Base-by-base conservation (phyloP, 1,284 basidiomycete species). In the Cryptococcus sp. region DNA sequence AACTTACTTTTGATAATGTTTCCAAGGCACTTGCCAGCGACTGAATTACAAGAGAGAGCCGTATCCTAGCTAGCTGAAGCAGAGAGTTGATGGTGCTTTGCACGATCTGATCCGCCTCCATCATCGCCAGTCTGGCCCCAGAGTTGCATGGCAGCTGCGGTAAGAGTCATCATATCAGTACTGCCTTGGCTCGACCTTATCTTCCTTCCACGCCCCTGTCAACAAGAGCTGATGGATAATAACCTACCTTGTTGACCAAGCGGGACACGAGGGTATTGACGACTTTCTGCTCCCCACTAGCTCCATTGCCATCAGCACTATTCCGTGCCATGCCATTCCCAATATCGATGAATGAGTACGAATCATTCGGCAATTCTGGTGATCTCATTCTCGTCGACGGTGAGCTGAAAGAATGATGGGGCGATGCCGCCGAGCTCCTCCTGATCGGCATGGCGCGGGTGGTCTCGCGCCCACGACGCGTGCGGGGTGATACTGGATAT, bases 91-190 rank as follows among this genome's bases (percentile, higher is more conserved):
- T 85, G 6, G 88, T 85, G 67, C 89, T 85, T 67, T 86, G 84
- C 0, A 88, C 84, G 2, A 88, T 85, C 41, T 82, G 80, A 75
- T 93, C 90, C 7, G 82, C 81, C 78, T 93, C 91, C 60, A 93
- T 80, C 45, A 85, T 83, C 65, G 86, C 85, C 49, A 93, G 75
- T 25, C 86, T 80, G 45, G 84, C 81, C 15, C 91, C 91, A 40
- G 91, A 92, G 78, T 90, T 85, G 70, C 86, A 88, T 57, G 91
- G 92, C n/a, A 94, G 83, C 91, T 94, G 62, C 6, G 15, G 8
- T 35, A 8, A 35, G 13, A 35, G 31, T 8, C 13, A 5, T 35
- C 8, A 10, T 10, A 2, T 35, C 31, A 35, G 31, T 35, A 5
- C 31, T 35, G 31, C 31, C 31, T 35, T 10, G 3, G 8, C 7